Evolutionary conservation across 2,329 filamentous ascomycete genomes (phyloP).

Genomic region (Phaeosphaeriaceae sp.): DNA sequence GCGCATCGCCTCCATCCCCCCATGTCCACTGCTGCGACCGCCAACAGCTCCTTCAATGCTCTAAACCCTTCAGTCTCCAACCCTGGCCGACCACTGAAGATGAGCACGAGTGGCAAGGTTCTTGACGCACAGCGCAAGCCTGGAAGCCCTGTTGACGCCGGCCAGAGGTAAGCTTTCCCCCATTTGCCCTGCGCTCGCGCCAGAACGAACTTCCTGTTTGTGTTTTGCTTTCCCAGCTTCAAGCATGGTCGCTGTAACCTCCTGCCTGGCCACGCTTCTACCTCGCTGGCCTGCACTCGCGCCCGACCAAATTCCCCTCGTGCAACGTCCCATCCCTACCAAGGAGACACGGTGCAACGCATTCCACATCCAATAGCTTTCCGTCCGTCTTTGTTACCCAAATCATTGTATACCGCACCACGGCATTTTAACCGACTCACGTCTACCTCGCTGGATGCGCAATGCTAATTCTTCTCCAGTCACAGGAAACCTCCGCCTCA

Average conservation of each 20-base stretch:
- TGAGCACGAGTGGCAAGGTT: conserved; percentile 57
- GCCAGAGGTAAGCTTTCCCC: conserved; percentile 57
- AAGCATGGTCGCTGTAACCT: neutral
- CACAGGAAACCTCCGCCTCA: conserved; percentile 59
- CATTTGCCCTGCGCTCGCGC: neutral
- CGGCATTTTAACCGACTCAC: conserved; percentile 7
- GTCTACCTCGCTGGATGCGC: conserved; percentile 6
- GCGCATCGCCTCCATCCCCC: conserved; percentile 23
- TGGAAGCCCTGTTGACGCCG: conserved; percentile 61
- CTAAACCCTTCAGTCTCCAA: conserved; percentile 44
- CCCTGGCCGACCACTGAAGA: conserved; percentile 55
- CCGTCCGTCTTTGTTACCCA: conserved; percentile 6
- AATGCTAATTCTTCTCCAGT: conserved; percentile 33
- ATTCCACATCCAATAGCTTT: conserved; percentile 17
- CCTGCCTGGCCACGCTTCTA: conserved; percentile 22
- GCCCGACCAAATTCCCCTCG: conserved; percentile 27
- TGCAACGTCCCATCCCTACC: conserved; percentile 43
- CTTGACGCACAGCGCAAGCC: conserved; percentile 62
- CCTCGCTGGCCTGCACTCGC: conserved; percentile 25
- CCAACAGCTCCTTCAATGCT: conserved; percentile 44
- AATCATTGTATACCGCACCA: conserved; percentile 6
- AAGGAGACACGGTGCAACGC: conserved; percentile 43
- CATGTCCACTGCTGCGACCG: conserved; percentile 43
- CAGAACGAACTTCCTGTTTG: neutral
- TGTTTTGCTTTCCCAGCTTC: neutral